Base-by-base conservation (phyloP, 208 protist species). In the Trypanosoma mega region DNA sequence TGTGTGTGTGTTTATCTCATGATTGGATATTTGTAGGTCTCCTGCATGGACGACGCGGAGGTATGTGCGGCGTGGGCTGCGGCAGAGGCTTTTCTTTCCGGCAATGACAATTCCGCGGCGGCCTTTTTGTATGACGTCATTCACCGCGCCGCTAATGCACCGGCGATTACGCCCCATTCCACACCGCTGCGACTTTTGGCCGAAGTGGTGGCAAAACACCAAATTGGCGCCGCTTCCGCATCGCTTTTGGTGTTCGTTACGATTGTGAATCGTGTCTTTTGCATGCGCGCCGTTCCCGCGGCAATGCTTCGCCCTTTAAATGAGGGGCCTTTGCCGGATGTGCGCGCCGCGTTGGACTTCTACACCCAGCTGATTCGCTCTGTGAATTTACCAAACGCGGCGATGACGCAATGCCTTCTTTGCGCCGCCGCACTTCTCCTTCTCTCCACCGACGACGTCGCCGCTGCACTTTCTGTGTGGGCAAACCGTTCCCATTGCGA, bases 221-320 rank as follows among this genome's bases (percentile, higher is more conserved):
- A 23, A 23, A 11, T 24, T 34, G 30, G 50, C 29, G 9, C 11
- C 26, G n/a, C 62, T 12, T 62, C 68, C 2, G 16, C 49, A 18
- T 36, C 68, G 0, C 12, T 34, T 2, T 16, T 79, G 14, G 57
- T 79, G 14, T 77, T 87, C 36, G 70, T 85, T 9, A 45, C 74
- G 11, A 73, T 87, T 33, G 49, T 90, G 1, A 93, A 90, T 48
- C 75, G 81, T 29, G 48, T 82, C 37, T 82, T 88, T 53, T 87
- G 82, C 52, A 30, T 81, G 9, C 65, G 72, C 18, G 39, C 76
- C 34, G 43, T 93, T 14, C 73, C 80, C 18, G 44, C 64, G 11
- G 67, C 72, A 3, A 60, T 86, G 7, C 65, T 76, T 8, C 73
- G 76, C 16, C 69, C 87, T 2, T 12, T 78, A 6, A 71, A 71